Evolutionary conservation across 345 rosid species (phyloP), one percentile per base, ranked within the genome.

Genomic region (Brassica rapa): DNA sequence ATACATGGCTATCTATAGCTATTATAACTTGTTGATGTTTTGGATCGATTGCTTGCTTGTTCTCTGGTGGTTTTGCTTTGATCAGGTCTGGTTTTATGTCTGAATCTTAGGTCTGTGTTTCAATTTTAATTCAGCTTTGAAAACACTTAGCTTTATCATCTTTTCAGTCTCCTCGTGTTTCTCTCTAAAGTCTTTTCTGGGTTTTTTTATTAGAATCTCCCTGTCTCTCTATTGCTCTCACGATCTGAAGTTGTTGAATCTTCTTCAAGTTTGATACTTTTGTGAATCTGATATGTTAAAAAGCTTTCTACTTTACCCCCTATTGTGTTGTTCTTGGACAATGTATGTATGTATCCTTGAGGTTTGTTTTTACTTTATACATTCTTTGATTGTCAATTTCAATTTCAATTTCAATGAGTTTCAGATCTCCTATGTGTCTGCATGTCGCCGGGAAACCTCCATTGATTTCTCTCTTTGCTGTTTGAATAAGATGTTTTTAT

Each of bases 361-460:
- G 56, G 56, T 51, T 49, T 49, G 55, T 49, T 49, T 46, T 49
- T 49, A 49, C 7, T 14, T 49, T 51, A 3, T 19, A 51, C 56
- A 51, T 51, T 46, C 56, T 51, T 51, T n/a, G 56, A 51, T 5
- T 14, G 56, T 51, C 56, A n/a, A 51, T 46, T 51, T 51, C 21
- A 19, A 19, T 19, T 19, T 19, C 21, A 19, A 19, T 19, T 19
- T 19, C 33, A 57, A 71, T 59, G 53, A 70, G 53, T 77, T 68
- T 70, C 70, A 70, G 75, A 59, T 72, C 72, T 72, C 32, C 30
- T 72, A 59, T 67, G 73, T 66, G 25, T 59, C 72, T 71, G 66
- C 27, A 69, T 25, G 5, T 77, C 43, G 2, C 49, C 25, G 32
- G 29, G 37, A 55, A 53, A 74, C 14, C 49, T 41, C 3, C 68